Evolutionary conservation across 768 basidiomycete species (phyloP).

Genomic region (Sarcodon aspratus): DNA sequence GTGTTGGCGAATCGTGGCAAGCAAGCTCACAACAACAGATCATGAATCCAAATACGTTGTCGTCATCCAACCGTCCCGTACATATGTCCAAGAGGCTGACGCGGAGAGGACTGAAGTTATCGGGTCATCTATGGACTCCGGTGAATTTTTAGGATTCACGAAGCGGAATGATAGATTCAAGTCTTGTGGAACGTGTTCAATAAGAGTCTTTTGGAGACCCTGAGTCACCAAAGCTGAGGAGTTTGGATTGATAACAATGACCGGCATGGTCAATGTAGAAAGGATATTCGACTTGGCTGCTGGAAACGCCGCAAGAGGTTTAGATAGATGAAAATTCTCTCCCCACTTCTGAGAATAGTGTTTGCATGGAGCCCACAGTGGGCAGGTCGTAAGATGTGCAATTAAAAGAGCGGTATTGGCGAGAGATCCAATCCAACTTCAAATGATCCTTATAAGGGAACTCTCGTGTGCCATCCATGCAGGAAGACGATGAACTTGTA

Average conservation of each 20-base stretch:
- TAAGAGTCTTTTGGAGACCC: background rate
- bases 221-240: background rate
- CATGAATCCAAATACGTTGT: background rate
- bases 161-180: background rate
- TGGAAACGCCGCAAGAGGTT: no score
- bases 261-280: no score
- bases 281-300: no score
- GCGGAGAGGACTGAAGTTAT: background rate
- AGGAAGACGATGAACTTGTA: slow-evolving; percentile 49
- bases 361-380: no score
- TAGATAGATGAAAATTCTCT: no score
- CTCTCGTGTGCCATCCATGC: slow-evolving; percentile 2
- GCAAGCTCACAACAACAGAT: background rate
- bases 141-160: background rate
- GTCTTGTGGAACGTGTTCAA: background rate
- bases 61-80: background rate
- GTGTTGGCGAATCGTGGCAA: no score
- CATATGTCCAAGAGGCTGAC: background rate
- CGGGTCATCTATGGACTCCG: background rate
- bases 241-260: background rate
- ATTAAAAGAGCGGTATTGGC: no score
- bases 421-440: no score
- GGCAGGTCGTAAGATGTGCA: no score
- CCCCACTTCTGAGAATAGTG: no score
- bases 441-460: background rate